Base-by-base conservation (phyloP, 306 rosid genomes). In the Cucurbita maxima region DNA sequence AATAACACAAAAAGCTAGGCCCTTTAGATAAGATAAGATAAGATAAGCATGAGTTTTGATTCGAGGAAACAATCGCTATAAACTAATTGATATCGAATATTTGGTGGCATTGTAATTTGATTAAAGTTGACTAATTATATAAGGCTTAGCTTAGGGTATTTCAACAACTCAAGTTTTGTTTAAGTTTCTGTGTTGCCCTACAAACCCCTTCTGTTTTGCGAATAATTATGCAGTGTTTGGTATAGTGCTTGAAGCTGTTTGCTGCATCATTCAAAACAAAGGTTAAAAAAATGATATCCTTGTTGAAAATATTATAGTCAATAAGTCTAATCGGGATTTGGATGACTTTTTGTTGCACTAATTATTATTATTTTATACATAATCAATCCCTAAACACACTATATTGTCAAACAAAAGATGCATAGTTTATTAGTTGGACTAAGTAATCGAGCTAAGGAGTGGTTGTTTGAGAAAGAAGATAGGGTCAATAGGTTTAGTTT, bases 21-120 rank as follows among this genome's bases (percentile, higher is more conserved):
- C 52, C 52, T 48, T 48, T 48, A 50, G 63, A 75, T 75, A 56
- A 82, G 77, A 58, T 75, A 56, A 82, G 77, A 58, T 81, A 47
- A 67, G 97, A 86, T 89, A 86, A 85, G 73, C 76, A 82, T 75
- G 53, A 76, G 19, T 20, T 30, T 44, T 51, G 30, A 63, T 63
- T 63, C 51, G 30, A n/a, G 15, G 4, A 63, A 62, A 62, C 70
- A 19, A 66, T 1, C 43, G 25, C 18, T 44, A 68, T 15, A 68
- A 47, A 68, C 18, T 43, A 43, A 43, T 43, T 30, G 57, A 16
- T 73, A 22, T 73, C 55, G 38, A 73, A 73, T 22, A n/a, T 70
- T 70, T 70, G 74, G 30, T 70, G 58, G 74, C 58, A 25, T 70
- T 70, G 30, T 41, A 63, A 66, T 37, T 47, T 68, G 43, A 45